phyloP scores from a whole-genome alignment of 2,329 filamentous ascomycete genomes.

The Aureobasidium melanogenum region DNA sequence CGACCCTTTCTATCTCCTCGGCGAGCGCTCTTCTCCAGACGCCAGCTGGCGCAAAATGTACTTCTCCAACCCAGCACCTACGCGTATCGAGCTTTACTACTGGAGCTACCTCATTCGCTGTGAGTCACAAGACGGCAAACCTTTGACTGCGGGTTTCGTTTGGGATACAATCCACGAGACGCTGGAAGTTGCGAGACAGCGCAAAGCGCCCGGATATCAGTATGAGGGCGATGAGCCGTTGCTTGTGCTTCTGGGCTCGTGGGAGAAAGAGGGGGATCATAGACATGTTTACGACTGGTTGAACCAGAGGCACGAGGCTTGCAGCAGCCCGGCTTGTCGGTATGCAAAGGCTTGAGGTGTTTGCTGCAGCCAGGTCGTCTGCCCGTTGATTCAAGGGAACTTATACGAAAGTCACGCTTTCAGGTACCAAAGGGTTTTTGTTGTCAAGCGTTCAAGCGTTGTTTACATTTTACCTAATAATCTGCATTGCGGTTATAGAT shows the following conservation, averaged over 20 bases:
- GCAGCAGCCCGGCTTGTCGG: not conserved
- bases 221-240: conserved; percentile 5
- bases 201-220: conserved; percentile 6
- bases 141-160: conserved; percentile 4
- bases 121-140: conserved; percentile 8
- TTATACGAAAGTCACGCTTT: no score
- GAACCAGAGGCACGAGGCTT: conserved; percentile 8
- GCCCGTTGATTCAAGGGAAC: no score
- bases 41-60: conserved; percentile 8
- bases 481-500: not conserved
- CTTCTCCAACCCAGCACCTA: conserved; percentile 6
- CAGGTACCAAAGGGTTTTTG: no score
- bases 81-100: conserved; percentile 7
- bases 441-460: not conserved
- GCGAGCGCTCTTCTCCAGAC: not conserved
- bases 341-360: not conserved
- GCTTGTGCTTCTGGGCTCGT: conserved; percentile 6
- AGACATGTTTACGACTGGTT: conserved; percentile 9
- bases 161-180: conserved; percentile 8
- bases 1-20: conserved; percentile 5
- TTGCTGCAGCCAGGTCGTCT: no score
- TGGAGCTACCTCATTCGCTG: conserved; percentile 9
- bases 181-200: conserved; percentile 4
- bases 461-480: not conserved
- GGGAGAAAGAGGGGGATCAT: not conserved